Percentiles rank a stretch among this genome's conserved stretches.
These are phyloP conservation scores for Arachis monticola DNA, from an alignment of 331 rosid genomes.

Conservation along the genomic window DNA sequence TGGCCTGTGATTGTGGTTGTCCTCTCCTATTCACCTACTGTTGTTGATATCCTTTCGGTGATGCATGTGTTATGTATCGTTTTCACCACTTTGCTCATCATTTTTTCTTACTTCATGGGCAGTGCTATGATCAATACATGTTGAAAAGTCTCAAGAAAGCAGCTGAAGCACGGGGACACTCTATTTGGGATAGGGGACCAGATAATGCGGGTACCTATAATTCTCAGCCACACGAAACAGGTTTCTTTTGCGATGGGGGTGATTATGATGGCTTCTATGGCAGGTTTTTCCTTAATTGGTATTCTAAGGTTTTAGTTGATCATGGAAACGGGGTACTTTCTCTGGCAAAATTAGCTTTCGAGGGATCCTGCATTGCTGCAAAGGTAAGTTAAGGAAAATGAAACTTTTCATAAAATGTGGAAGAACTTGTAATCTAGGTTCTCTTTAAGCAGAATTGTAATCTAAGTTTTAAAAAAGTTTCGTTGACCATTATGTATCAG, in stretches of 20 bases:
- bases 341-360: slow-evolving; percentile 91
- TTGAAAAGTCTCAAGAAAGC: slow-evolving; percentile 80
- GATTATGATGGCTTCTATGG: slow-evolving; percentile 98
- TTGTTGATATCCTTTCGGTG: slow-evolving; percentile 7
- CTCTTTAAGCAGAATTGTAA: not conserved
- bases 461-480: not conserved
- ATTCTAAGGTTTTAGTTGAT: slow-evolving; percentile 81
- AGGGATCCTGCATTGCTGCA: slow-evolving; percentile 81
- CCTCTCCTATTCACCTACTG: slow-evolving; percentile 13
- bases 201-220: slow-evolving; percentile 95
- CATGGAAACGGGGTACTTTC: slow-evolving; percentile 88
- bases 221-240: slow-evolving; percentile 90
- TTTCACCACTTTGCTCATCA: slow-evolving; percentile 15
- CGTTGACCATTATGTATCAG: slow-evolving; percentile 3
- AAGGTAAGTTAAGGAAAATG: slow-evolving; percentile 60
- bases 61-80: slow-evolving; percentile 11
- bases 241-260: slow-evolving; percentile 97
- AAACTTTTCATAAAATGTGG: not conserved
- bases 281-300: slow-evolving; percentile 97
- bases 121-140: slow-evolving; percentile 94
- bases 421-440: not conserved
- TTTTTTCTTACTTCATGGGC: slow-evolving; percentile 33
- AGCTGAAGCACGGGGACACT: slow-evolving; percentile 86
- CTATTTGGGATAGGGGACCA: slow-evolving; percentile 95
- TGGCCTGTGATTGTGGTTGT: slow-evolving; percentile 12